Conservation (phyloP, 2,329 filamentous ascomycete genomes). For the Teratosphaeria nubilosa region DNA sequence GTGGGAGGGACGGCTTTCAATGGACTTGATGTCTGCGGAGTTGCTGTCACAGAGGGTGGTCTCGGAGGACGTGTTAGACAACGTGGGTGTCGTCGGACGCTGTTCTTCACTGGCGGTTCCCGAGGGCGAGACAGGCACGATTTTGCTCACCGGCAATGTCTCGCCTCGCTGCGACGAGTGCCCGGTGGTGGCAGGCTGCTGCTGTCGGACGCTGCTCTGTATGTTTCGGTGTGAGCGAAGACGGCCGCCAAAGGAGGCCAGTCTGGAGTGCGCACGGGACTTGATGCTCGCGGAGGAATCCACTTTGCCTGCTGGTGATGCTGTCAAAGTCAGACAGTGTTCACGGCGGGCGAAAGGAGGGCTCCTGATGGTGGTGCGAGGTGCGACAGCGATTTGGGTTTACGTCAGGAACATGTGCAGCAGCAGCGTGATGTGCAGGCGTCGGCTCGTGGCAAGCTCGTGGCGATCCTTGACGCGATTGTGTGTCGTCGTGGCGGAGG, state of each 20-base stretch:
- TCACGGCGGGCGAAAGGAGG: background rate
- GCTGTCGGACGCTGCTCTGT: conserved; percentile 7
- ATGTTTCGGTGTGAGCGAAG: conserved; percentile 18
- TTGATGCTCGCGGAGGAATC: conserved; percentile 21
- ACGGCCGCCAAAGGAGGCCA: conserved; percentile 22
- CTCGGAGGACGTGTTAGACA: conserved; percentile 24
- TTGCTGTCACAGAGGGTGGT: conserved; percentile 21
- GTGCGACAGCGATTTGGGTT: background rate
- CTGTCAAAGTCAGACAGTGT: background rate
- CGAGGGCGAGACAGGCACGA: conserved; percentile 22
- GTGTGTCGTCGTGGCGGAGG: too few species aligned
- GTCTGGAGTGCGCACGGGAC: conserved; percentile 23
- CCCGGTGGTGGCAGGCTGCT: background rate
- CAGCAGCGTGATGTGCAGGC: background rate
- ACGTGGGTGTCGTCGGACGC: conserved; percentile 18
- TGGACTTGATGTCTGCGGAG: conserved; percentile 16
- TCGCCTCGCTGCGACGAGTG: conserved; percentile 14
- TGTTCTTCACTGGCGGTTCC: conserved; percentile 15
- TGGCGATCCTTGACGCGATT: background rate
- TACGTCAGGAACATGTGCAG: background rate
- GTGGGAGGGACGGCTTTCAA: conserved; percentile 10
- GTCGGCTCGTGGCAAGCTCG: conserved; percentile 2
- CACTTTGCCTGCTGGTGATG: conserved; percentile 17
- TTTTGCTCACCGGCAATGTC: conserved; percentile 11
- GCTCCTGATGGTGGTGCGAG: background rate